These are phyloP conservation scores for Eimeria praecox DNA, from an alignment of 169 alveolate species.

Conservation along the genomic window DNA sequence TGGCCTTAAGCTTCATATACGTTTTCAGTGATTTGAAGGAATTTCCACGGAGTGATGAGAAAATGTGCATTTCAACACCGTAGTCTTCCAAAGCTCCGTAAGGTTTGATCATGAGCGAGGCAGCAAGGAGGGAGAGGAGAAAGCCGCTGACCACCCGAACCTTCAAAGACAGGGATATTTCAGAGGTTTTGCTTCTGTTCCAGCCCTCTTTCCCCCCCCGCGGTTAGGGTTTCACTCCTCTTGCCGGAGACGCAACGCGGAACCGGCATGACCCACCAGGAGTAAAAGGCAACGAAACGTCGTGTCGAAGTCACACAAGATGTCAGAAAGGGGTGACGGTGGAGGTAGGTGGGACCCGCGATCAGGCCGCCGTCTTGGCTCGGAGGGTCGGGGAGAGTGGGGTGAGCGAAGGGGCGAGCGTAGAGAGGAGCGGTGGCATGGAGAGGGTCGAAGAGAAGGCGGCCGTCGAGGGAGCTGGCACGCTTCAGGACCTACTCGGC, in stretches of 20 bases:
- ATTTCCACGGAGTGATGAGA: not conserved
- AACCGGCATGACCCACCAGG: not conserved
- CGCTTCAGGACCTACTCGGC: not conserved
- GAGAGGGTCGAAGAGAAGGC: slow-evolving; percentile 36
- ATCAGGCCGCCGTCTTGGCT: not conserved
- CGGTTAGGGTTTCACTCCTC: not conserved
- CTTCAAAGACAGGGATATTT: not conserved
- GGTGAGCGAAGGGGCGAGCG: slow-evolving; percentile 32
- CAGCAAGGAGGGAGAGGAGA: not conserved
- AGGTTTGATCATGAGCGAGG: not conserved
- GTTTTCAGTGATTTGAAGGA: not conserved
- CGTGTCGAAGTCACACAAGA: not conserved
- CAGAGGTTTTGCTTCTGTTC: not conserved
- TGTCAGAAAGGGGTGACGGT: slow-evolving; percentile 48
- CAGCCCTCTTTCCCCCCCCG: not conserved
- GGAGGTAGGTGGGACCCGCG: slow-evolving; percentile 29
- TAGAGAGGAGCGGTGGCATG: slow-evolving; percentile 46
- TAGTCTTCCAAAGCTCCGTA: not conserved
- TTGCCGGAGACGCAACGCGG: not conserved
- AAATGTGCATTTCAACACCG: not conserved
- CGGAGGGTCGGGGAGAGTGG: not conserved
- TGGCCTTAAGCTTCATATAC: not conserved
- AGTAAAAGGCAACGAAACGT: not conserved
- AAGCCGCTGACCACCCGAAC: not conserved
- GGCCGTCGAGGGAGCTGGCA: not conserved